Evolutionary conservation across 345 rosid species (phyloP), one percentile per base, ranked within the genome.

Genomic region (Rubroshorea leprosula): DNA sequence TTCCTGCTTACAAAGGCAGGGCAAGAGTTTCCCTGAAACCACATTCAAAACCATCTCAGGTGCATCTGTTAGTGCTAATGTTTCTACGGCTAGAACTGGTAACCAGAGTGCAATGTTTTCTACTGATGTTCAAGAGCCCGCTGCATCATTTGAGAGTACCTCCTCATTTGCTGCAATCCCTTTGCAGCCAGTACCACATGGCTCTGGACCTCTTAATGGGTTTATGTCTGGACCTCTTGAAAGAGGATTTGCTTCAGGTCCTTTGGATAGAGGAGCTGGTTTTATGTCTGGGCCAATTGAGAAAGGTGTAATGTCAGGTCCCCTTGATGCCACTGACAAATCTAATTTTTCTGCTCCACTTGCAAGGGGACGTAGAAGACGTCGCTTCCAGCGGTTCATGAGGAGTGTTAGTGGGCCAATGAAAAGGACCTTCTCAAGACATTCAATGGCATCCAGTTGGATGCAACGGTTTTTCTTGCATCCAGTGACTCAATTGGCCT

Each of bases 51-150:
- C 88, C n/a, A 91, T 91, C 66, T 91, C 98, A 0, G 98, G 98
- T 65, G 98, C 98, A 19, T 91, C 98, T 0, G 98, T 91, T 54
- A 91, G 98, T 67, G 98, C 98, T 31, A 91, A 91, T 77, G 96
- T 91, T 44, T 87, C 94, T 52, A 91, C 98, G 0, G 96, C 96
- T 71, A 76, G 98, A 79, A 87, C 95, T 23, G 84, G 89, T 49
- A 83, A 84, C 69, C 91, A 79, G 67, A 86, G 69, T 82, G 85
- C 89, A 60, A 72, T 82, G 68, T 73, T 74, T 56, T 67, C 86
- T 18, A 80, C 74, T 63, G 98, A 91, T 6, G 78, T 69, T 57
- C 83, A 74, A 71, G 98, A 85, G 79, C 98, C 90, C 55, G 95
- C 96, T 52, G 98, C 98, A 41, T 84, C 98, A 19, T 91, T 91